A percentile compares a stretch with the other conserved stretches of the same genome.
These are phyloP conservation scores for Pyricularia pennisetigena DNA, from an alignment of 2,329 filamentous ascomycete genomes.

Conservation along the genomic window DNA sequence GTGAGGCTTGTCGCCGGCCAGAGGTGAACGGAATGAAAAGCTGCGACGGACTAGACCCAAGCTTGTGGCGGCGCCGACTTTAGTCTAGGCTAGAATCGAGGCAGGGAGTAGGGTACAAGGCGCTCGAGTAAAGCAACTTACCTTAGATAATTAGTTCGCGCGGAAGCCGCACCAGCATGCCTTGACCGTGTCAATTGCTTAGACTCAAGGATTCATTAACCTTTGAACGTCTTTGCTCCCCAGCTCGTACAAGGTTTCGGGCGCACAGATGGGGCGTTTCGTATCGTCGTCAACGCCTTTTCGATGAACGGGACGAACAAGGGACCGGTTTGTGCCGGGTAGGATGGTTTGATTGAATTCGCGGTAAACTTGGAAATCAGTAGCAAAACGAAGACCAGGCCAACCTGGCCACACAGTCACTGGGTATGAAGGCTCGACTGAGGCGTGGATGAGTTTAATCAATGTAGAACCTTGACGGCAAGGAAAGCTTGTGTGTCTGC, in stretches of 20 bases:
- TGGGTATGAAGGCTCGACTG: background rate
- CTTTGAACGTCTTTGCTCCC: background rate
- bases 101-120: background rate
- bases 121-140: background rate
- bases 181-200: background rate
- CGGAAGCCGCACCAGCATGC: background rate
- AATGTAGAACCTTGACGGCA: background rate
- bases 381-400: background rate
- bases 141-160: background rate
- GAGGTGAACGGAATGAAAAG: background rate
- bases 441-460: background rate
- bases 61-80: background rate
- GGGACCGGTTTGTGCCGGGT: background rate
- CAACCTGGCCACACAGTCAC: background rate
- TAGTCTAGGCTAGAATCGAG: background rate
- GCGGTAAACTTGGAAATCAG: background rate
- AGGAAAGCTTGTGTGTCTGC: background rate
- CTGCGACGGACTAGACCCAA: background rate
- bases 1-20: background rate
- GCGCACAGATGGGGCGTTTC: conserved; percentile 1
- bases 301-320: conserved; percentile 2
- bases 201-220: background rate
- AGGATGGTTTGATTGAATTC: background rate
- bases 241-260: background rate
- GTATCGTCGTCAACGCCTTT: background rate